Conservation (phyloP, 1,284 basidiomycete genomes). For the Schizophyllum amplum region DNA sequence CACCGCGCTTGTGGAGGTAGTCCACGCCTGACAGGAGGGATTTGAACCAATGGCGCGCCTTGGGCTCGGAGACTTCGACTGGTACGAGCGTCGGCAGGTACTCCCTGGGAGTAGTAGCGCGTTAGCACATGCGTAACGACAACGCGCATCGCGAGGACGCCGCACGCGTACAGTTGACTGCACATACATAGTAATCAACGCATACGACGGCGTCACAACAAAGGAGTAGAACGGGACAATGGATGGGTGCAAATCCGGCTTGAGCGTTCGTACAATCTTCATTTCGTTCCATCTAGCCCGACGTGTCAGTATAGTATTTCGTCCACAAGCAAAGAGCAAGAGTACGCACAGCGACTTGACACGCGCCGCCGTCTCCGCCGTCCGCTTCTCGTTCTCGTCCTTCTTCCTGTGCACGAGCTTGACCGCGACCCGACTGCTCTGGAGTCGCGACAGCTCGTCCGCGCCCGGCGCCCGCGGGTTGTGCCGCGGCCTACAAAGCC, state of each 20-base stretch:
- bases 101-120: conserved; percentile 38
- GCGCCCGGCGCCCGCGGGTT: conserved; percentile 26
- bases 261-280: conserved; percentile 82
- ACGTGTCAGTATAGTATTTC: conserved; percentile 2
- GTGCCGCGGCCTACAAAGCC: conserved; percentile 60
- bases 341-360: conserved; percentile 71
- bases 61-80: conserved; percentile 71
- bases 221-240: conserved; percentile 90
- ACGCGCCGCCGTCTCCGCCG: conserved; percentile 73
- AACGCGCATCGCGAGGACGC: too few relatives aligned
- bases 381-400: conserved; percentile 27
- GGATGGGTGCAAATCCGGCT: conserved; percentile 78
- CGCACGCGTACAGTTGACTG: background rate
- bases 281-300: conserved; percentile 81
- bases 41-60: conserved; percentile 79
- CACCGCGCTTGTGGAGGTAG: conserved; percentile 79
- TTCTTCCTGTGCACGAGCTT: conserved; percentile 84
- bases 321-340: conserved; percentile 4
- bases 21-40: conserved; percentile 82
- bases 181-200: conserved; percentile 78
- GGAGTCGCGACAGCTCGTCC: conserved; percentile 27
- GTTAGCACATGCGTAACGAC: conserved; percentile 6
- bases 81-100: conserved; percentile 73
- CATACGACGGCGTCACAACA: conserved; percentile 85
- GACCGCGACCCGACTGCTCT: conserved; percentile 63